A percentile compares a stretch with the other conserved stretches of the same genome.
Evolutionary conservation across 2,329 filamentous ascomycete genomes (phyloP).

Genomic region (Epichloe typhina): DNA sequence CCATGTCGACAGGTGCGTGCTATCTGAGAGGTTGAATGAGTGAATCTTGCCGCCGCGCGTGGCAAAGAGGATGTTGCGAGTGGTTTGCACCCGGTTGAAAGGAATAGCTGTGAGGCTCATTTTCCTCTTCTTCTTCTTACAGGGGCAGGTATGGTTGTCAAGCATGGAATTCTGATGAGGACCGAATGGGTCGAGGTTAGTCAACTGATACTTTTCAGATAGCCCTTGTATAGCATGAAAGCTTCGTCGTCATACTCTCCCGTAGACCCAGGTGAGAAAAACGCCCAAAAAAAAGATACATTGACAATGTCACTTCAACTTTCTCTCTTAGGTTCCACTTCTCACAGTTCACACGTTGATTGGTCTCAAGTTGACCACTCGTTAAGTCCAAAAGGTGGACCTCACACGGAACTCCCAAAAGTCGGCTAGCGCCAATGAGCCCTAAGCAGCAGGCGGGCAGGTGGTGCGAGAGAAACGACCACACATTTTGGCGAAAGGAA

Average conservation of each 20-base stretch:
- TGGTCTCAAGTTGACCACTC: not conserved
- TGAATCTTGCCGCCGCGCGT: slow-evolving; percentile 62
- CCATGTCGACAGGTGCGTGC: slow-evolving; percentile 50
- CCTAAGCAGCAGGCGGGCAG: slow-evolving; percentile 19
- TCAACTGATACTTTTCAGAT: not conserved
- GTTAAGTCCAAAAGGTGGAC: not conserved
- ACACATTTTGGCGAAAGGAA: slow-evolving; percentile 17
- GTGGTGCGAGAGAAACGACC: slow-evolving; percentile 3
- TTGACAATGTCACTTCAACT: not conserved
- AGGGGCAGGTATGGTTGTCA: not conserved
- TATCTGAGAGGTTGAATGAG: slow-evolving; percentile 47
- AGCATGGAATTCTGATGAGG: not conserved
- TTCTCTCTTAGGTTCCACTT: not conserved
- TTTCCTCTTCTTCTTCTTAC: not conserved
- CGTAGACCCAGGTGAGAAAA: not conserved
- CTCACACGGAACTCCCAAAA: slow-evolving; percentile 1
- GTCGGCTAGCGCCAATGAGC: slow-evolving; percentile 20
- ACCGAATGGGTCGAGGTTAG: not conserved
- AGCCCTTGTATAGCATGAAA: not conserved
- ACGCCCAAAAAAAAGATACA: not conserved
- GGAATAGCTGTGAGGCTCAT: slow-evolving; percentile 27
- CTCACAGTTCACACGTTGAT: not conserved
- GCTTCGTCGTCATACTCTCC: not conserved
- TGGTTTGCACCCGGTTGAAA: slow-evolving; percentile 50
- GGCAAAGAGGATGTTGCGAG: slow-evolving; percentile 51